Base-by-base conservation (phyloP, 2,329 filamentous ascomycete genomes). In the Verticillium isaacii region DNA sequence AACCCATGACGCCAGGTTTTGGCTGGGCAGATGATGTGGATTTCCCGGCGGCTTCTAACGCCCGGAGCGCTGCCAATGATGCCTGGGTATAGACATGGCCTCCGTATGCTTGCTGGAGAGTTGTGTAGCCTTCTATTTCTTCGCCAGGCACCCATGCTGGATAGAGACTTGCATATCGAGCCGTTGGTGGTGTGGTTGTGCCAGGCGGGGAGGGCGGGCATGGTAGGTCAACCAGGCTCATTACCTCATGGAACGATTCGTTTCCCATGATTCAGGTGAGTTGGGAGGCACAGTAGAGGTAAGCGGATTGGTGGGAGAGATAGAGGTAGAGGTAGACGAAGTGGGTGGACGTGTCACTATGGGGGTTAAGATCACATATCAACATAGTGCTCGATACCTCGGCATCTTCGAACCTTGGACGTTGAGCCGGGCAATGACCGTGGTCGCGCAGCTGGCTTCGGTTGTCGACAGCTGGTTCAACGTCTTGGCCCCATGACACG, bases 61-160 rank as follows among this genome's bases (percentile, higher is more conserved):
- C 74, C 19, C 71, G 68, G 1, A 75, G 65, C 2, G 75, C 76
- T 9, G 74, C 75, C 7, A 77, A 65, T 8, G 76, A 66, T 15
- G 76, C 72, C 61, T 76, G 73, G 3, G 70, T 70, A 61, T 74
- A 78, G 34, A 77, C 75, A 29, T 74, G 71, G 5, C 74, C 75
- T 6, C 76, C 76, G 56, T 71, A 78, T 0, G 71, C 72, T n/a
- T 71, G 69, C 8, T 61, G 39, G 11, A 59, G 61, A 29, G 61
- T 59, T 19, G 57, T 52, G 23, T 62, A 62, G 15, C 63, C 63
- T 2, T 63, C 57, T 11, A 64, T 59, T 32, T 64, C 61, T 5
- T 59, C 63, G 3, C 63, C 63, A 15, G 61, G 63, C 2, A 64
- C 57, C 63, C 63, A 64, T 29, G 63, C 63, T 32, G 63, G 63